Base-by-base conservation (phyloP, 495 filamentous ascomycete genomes). In the Aspergillus bridgeri region DNA sequence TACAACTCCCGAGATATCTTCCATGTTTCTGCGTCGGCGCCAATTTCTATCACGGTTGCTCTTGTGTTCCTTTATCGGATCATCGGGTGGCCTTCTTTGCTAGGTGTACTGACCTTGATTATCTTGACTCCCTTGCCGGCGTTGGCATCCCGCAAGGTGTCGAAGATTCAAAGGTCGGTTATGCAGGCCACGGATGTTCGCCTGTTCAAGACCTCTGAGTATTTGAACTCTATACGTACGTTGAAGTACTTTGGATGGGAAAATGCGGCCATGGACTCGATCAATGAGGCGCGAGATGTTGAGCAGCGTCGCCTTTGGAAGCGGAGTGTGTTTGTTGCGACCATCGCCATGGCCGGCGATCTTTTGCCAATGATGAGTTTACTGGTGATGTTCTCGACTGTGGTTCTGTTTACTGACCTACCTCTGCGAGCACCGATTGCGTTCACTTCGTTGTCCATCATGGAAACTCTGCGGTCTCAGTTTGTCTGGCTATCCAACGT, bases 171-270 rank as follows among this genome's bases (percentile, higher is more conserved):
- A 56, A 67, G 67, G 45, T 71, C 71, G 24, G 73, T 76, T 49
- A 79, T 77, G 63, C 60, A 65, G 52, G 75, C 77, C 42, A 78
- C 79, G 21, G 79, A 81, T 61, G 70, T 69, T n/a, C 76, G 79
- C 9, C 76, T 81, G 27, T 78, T 77, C 8, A 75, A 76, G 17
- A 72, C 80, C 25, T 71, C 75, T 8, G 79, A 81, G 51, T 80
- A 79, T 56, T 61, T 81, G 18, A 66, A 68, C 27, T 77, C 77
- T 3, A 80, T 81, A 43, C 72, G 73, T 20, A 74, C 75, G 6
- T 71, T 81, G 62, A 81, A 81, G 54, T 81, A 80, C 54, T 81
- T 81, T 60, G 71, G 76, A 7, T 81, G 78, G 79, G 78, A 81
- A 48, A 71, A 75, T 9, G 71, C 74, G 17, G 73, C 78, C 51